Evolutionary conservation across 75 land plant species (phyloP), one percentile per base, ranked within the genome.

Genomic region (Cupressus sempervirens): DNA sequence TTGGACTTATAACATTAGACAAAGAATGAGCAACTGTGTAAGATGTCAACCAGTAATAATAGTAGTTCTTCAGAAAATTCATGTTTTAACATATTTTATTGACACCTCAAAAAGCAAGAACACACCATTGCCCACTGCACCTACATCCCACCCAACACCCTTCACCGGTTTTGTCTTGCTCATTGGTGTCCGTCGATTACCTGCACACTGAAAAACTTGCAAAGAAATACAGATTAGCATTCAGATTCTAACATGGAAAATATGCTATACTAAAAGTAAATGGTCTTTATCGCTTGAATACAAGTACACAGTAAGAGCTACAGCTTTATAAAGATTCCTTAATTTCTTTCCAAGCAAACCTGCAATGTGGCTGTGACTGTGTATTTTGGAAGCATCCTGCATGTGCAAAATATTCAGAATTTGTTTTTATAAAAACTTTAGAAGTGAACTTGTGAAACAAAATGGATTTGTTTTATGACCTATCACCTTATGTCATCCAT

Each of bases 111-210:
- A 79, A 79, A 79, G 48, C 32, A 79, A 26, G 48, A 30, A 65
- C 88, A 32, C 74, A 98, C 99, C 99, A 92, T 93, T 98, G 86
- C 98, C 99, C 87, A 98, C 35, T 79, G 99, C 99, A 86, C 92
- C 70, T 83, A 92, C 84, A 85, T 93, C 99, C 99, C 99, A 98
- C 43, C 99, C 99, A 86, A 98, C 99, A 35, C 99, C 99, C 87
- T 80, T 94, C 81, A 98, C 99, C 85, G 84, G 91, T 88, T 87
- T 86, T 67, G 32, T 86, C 85, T 90, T 86, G 86, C 98, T 98
- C 99, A 98, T 98, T 11, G 94, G 97, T 13, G 98, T 98, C 87
- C 99, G 93, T 77, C 99, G 88, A 62, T 98, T 98, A 7, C 99
- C 99, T 84, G 99, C 99, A 95, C 99, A 98, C 99, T 98, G 88